phyloP scores from a whole-genome alignment of 371 early-diverging fungal species.

The Lichtheimia corymbifera region DNA sequence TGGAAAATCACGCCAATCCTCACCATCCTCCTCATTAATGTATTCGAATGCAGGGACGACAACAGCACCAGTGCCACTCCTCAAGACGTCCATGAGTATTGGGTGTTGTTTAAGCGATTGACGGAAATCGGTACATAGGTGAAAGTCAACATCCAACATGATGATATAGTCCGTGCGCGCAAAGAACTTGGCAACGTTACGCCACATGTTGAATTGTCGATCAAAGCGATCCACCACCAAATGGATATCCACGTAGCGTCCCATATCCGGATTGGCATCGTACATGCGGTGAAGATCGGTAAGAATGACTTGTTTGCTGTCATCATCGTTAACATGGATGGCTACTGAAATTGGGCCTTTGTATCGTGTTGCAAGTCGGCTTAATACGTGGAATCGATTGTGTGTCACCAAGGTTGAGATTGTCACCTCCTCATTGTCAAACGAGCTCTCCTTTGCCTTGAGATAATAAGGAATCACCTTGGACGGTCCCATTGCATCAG shows the following conservation, averaged over 20 bases:
- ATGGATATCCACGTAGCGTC: slow-evolving; percentile 58
- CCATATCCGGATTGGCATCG: slow-evolving; percentile 51
- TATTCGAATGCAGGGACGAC: slow-evolving; percentile 67
- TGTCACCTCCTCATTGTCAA: slow-evolving; percentile 57
- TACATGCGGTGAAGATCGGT: slow-evolving; percentile 51
- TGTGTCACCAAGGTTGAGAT: slow-evolving; percentile 59
- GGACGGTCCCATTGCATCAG: slow-evolving; percentile 62
- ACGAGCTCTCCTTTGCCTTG: slow-evolving; percentile 37
- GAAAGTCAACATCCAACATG: slow-evolving; percentile 65
- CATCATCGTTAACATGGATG: slow-evolving; percentile 64
- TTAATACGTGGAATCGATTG: slow-evolving; percentile 49
- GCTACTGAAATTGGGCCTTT: slow-evolving; percentile 64
- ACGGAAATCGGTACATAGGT: slow-evolving; percentile 60
- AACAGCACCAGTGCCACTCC: slow-evolving; percentile 49
- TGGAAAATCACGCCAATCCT: slow-evolving; percentile 51
- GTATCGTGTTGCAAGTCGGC: slow-evolving; percentile 56
- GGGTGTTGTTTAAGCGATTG: slow-evolving; percentile 39
- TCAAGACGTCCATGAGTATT: slow-evolving; percentile 46
- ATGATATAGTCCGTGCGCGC: slow-evolving; percentile 60
- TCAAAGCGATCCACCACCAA: slow-evolving; percentile 61
- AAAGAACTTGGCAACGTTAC: slow-evolving; percentile 66
- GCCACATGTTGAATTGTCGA: slow-evolving; percentile 69
- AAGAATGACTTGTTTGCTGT: slow-evolving; percentile 43
- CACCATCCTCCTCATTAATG: slow-evolving; percentile 52
- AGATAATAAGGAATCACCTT: slow-evolving; percentile 63